Base-by-base conservation (phyloP, 1,284 basidiomycete genomes). In the Vanrija sp. region DNA sequence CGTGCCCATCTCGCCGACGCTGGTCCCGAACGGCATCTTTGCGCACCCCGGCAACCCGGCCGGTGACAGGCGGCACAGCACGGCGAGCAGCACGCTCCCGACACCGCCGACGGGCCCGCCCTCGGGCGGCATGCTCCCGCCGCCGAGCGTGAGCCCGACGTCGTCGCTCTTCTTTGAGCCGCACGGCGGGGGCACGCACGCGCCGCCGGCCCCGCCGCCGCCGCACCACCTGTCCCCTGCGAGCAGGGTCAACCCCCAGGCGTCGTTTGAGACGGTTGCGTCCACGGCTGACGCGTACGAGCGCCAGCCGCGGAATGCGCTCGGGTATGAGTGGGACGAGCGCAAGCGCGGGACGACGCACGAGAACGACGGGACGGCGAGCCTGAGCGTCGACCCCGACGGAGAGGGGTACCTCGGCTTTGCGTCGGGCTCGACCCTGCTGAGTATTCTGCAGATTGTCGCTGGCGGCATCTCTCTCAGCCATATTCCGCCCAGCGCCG, bases 291-390 rank as follows among this genome's bases (percentile, higher is more conserved):
- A 59, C 15, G 44, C 41, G 24, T 56, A 53, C 36, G 59, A 57
- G 41, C 56, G 53, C 9, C 55, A 56, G 20, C 54, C 57, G 3
- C 19, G 51, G 5, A 49, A 49, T 18, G 60, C 56, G 9, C 36
- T 23, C 19, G 62, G 62, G 3, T 62, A 61, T 51, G 60, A 62
- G 37, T 64, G 57, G 60, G 55, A 61, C 18, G 60, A 61, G 45
- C 48, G 60, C 3, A 36, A 45, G 10, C 41, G 45, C n/a, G 22
- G 35, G 5, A 25, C 25, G 6, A 41, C 20, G 4, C 23, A 45
- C 12, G 59, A 55, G 4, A 49, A 56, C 14, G 65, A 67, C 41
- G 62, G 65, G 6, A 67, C 59, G 10, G 65, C 56, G 0, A 49
- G 54, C 15, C 47, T 67, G 14, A 54, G 57, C 18, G 55, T 65